Evolutionary conservation across 2,329 filamentous ascomycete species (phyloP).

Genomic region (Davidsoniella virescens): DNA sequence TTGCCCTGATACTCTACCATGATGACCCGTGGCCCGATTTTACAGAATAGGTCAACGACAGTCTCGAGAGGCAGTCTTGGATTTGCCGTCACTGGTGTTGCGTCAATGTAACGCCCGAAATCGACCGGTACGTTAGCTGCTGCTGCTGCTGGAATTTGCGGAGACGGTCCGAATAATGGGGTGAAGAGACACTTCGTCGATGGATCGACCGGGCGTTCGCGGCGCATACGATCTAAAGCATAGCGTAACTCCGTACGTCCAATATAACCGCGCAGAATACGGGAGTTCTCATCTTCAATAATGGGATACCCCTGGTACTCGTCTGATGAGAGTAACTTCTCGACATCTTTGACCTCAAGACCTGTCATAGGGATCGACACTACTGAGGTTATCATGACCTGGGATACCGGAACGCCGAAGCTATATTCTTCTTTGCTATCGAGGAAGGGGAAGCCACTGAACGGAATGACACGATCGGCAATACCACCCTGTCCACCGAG

Average conservation of each 20-base stretch:
- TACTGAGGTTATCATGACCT: conserved; percentile 69
- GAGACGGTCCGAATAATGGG: conserved; percentile 23
- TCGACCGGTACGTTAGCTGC: conserved; percentile 48
- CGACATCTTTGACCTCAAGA: conserved; percentile 58
- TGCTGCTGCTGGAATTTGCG: conserved; percentile 1
- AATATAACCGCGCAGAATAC: conserved; percentile 75
- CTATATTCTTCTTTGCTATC: conserved; percentile 97
- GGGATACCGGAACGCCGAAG: conserved; percentile 83
- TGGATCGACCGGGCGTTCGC: conserved; percentile 48
- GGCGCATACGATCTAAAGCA: conserved; percentile 65
- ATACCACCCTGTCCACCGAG: conserved; percentile 85
- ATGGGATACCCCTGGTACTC: conserved; percentile 89
- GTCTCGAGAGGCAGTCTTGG: conserved; percentile 85
- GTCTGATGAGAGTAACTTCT: conserved; percentile 59
- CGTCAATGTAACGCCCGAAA: conserved; percentile 75
- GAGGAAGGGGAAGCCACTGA: conserved; percentile 90
- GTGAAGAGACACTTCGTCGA: conserved; percentile 61
- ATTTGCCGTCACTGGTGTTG: conserved; percentile 79
- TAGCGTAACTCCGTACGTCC: conserved; percentile 84
- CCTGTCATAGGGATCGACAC: conserved; percentile 59
- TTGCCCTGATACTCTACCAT: conserved; percentile 79
- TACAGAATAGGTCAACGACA: conserved; percentile 96
- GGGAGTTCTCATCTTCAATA: conserved; percentile 55
- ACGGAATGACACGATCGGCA: conserved; percentile 96
- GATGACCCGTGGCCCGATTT: conserved; percentile 88